Evolutionary conservation across 1,284 basidiomycete genomes (phyloP).

Genomic region (Athelia sp.): DNA sequence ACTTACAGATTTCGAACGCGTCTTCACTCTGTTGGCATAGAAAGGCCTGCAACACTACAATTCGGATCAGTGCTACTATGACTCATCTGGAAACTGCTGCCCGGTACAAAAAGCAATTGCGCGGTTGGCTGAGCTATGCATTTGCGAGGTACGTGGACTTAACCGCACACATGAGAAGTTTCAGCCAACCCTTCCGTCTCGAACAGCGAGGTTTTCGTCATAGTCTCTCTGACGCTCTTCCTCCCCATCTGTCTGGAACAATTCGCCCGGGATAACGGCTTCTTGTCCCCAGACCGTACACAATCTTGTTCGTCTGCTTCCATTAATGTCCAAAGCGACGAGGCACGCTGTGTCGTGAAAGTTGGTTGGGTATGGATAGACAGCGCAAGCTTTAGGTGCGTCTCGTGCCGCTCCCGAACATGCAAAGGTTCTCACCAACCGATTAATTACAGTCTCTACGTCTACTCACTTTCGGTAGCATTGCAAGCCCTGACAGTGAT

Average conservation of each 20-base stretch:
- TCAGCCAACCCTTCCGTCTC: constrained; percentile 6
- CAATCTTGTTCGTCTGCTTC: constrained; percentile 37
- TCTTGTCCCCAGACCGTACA: constrained; percentile 56
- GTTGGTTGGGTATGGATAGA: constrained; percentile 81
- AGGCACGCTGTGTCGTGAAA: constrained; percentile 65
- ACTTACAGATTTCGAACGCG: too few relatives aligned
- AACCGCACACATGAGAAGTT: too few relatives aligned
- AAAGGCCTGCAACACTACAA: not conserved
- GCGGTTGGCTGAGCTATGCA: constrained; percentile 73
- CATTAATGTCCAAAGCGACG: constrained; percentile 16
- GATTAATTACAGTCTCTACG: constrained; percentile 59
- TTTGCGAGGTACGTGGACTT: constrained; percentile 60
- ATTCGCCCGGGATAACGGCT: constrained; percentile 79
- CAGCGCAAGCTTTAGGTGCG: constrained; percentile 82
- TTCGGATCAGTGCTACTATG: not conserved
- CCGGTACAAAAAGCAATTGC: constrained; percentile 41
- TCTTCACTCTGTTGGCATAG: too few relatives aligned
- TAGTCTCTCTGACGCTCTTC: constrained; percentile 77
- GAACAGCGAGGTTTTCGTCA: constrained; percentile 73
- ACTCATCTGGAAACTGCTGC: not conserved
- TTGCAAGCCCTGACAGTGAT: constrained; percentile 88
- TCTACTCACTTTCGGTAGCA: constrained; percentile 80
- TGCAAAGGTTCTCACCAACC: constrained; percentile 1
- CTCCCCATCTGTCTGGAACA: constrained; percentile 80
- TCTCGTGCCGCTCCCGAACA: too few relatives aligned